Evolutionary conservation across 305 asterid species (phyloP).

Genomic region (Fraxinus floribunda): DNA sequence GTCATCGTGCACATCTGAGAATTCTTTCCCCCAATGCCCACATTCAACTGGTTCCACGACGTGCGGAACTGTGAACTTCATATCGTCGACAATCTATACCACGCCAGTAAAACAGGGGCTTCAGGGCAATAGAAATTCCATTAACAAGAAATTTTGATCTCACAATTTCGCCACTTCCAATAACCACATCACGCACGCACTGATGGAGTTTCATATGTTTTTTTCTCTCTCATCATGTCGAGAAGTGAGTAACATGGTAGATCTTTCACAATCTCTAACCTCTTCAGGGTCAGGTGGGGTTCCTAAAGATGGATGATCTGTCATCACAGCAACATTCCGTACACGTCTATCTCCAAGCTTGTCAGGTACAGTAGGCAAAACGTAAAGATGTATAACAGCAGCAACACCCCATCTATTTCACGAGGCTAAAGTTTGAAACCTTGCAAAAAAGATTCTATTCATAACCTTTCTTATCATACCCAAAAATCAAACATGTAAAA

Average conservation of each 20-base stretch:
- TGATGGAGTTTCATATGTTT: slow-evolving; percentile 75
- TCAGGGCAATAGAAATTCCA: neutral
- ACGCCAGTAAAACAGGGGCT: slow-evolving; percentile 2
- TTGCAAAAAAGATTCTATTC: too few species aligned
- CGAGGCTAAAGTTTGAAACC: slow-evolving; percentile 9
- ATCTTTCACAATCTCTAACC: slow-evolving; percentile 71
- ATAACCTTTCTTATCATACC: too few species aligned
- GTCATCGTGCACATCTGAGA: slow-evolving; percentile 63
- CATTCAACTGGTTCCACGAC: slow-evolving; percentile 78
- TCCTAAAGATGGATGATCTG: slow-evolving; percentile 87
- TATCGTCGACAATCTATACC: slow-evolving; percentile 80
- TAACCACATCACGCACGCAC: slow-evolving; percentile 85
- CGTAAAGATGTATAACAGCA: slow-evolving; percentile 90
- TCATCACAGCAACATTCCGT: slow-evolving; percentile 80
- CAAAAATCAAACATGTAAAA: too few species aligned
- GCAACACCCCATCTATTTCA: slow-evolving; percentile 88
- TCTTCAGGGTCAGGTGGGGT: slow-evolving; percentile 89
- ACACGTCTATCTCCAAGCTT: slow-evolving; percentile 95
- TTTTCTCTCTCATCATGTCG: slow-evolving; percentile 61
- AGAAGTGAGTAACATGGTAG: slow-evolving; percentile 51
- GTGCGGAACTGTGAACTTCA: slow-evolving; percentile 91
- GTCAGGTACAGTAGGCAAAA: slow-evolving; percentile 87
- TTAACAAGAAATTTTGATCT: slow-evolving; percentile 30
- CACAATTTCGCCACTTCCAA: slow-evolving; percentile 94
- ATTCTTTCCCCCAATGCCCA: slow-evolving; percentile 49